Conservation (phyloP, 192 early-diverging fungal genomes). For the Gonapodya prolifera region DNA sequence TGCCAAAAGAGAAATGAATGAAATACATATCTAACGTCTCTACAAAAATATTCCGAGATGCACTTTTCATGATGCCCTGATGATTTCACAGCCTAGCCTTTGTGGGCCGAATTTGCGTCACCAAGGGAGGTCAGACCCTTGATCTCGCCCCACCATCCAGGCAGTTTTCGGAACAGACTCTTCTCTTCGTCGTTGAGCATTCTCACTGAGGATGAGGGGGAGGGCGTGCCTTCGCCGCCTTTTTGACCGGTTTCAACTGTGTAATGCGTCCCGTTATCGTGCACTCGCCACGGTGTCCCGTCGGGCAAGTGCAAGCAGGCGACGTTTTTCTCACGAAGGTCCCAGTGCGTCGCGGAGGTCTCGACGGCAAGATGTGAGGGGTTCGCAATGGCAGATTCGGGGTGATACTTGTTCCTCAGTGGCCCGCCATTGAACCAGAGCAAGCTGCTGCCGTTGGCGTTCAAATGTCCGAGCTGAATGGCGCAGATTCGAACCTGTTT, state of each 20-base stretch:
- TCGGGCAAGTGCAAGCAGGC: not conserved
- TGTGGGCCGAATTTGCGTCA: too few relatives aligned
- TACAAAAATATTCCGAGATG: too few relatives aligned
- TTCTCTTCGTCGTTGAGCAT: not conserved
- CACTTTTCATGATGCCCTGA: too few relatives aligned
- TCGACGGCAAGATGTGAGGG: not conserved
- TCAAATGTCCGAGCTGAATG: not conserved
- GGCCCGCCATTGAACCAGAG: slow-evolving; percentile 3
- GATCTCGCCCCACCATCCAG: not conserved
- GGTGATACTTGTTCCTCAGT: not conserved
- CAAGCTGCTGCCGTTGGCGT: not conserved
- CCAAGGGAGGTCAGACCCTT: not conserved
- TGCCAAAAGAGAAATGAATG: too few relatives aligned
- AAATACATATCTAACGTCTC: too few relatives aligned
- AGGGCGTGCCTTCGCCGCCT: not conserved
- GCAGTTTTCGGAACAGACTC: not conserved
- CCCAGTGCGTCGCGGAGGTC: not conserved
- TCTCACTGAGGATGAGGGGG: not conserved
- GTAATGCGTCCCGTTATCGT: not conserved
- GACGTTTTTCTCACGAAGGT: not conserved
- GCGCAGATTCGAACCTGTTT: not conserved
- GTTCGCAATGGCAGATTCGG: not conserved
- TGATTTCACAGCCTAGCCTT: too few relatives aligned
- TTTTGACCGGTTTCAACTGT: not conserved
- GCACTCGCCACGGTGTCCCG: not conserved